These are phyloP conservation scores for Bromus sterilis DNA, from an alignment of 176 grass and related monocot species.

Conservation along the genomic window DNA sequence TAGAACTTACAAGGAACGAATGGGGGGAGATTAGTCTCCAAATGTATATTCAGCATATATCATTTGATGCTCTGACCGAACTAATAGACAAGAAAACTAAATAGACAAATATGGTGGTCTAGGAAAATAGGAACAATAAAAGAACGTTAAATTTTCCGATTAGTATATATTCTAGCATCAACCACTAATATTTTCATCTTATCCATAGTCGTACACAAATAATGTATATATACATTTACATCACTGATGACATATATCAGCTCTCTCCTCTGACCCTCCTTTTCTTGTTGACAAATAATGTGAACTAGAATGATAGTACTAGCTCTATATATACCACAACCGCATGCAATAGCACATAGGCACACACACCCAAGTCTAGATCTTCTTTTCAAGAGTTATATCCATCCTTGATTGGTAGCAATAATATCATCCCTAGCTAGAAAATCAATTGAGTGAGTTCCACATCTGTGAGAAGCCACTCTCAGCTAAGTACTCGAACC, in stretches of 20 bases:
- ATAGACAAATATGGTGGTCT: not conserved
- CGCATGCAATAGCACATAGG: constrained; percentile 38
- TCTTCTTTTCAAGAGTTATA: constrained; percentile 13
- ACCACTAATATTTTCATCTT: not conserved
- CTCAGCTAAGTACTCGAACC: constrained; percentile 62
- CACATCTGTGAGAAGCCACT: constrained; percentile 69
- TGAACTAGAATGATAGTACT: not conserved
- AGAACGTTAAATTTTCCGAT: constrained; percentile 1
- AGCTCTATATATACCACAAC: constrained; percentile 15
- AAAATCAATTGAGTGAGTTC: constrained; percentile 48
- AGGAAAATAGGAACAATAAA: too few relatives aligned
- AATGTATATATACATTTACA: constrained; percentile 36
- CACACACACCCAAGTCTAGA: constrained; percentile 20
- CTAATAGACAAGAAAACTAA: not conserved
- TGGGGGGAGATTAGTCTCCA: not conserved
- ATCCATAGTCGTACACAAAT: constrained; percentile 32
- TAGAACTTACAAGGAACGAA: not conserved
- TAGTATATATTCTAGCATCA: constrained; percentile 3
- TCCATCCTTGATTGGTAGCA: not conserved
- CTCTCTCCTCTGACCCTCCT: not conserved
- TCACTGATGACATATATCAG: constrained; percentile 4
- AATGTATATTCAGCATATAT: not conserved
- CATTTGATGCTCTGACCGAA: not conserved
- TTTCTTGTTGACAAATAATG: constrained; percentile 12
- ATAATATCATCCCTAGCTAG: constrained; percentile 10